phyloP scores from a whole-genome alignment of 192 early-diverging fungal species.

The Entrophospora sp. region DNA sequence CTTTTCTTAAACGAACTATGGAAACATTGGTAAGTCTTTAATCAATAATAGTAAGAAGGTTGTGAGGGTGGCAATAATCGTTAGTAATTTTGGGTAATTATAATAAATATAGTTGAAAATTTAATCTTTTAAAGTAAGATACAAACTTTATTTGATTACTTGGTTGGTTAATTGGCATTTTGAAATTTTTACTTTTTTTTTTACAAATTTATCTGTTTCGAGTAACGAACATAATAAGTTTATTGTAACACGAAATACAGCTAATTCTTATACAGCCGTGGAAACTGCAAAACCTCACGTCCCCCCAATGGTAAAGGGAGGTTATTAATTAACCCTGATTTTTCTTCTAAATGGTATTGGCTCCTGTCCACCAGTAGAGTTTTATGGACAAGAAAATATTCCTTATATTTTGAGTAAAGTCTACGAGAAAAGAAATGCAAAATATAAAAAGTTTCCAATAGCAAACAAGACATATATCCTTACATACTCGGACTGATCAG shows the following conservation, averaged over 20 bases:
- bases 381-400: not conserved
- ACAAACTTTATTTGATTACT: conserved; percentile 20
- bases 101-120: not conserved
- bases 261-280: no score
- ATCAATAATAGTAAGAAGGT: not conserved
- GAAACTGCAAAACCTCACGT: no score
- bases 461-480: not conserved
- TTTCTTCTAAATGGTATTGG: not conserved
- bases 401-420: not conserved
- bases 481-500: not conserved
- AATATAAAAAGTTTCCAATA: not conserved
- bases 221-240: no score
- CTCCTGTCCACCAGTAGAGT: not conserved
- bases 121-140: not conserved
- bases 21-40: conserved; percentile 90
- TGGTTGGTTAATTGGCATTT: conserved; percentile 20
- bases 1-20: conserved; percentile 88
- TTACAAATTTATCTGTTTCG: not conserved
- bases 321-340: not conserved
- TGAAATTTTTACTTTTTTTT: not conserved
- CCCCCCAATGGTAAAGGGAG: no score
- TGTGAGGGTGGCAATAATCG: not conserved
- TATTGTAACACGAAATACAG: no score
- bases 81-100: not conserved
- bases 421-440: not conserved